Conservation (phyloP, 2,329 filamentous ascomycete species). For the Fusarium transvaalense region DNA sequence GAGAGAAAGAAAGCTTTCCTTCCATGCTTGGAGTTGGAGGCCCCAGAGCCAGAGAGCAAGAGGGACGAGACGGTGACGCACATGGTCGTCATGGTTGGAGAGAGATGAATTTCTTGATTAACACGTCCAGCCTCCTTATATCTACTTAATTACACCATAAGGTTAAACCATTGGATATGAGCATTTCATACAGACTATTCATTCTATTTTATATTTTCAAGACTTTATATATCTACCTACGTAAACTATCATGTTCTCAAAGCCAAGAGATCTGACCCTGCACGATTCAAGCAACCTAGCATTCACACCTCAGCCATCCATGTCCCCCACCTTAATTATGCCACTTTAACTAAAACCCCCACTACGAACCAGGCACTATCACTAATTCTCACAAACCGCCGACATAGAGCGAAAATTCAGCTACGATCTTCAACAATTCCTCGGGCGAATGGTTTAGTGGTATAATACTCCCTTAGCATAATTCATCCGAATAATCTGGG, state of each 20-base stretch:
- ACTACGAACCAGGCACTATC: slow-evolving; percentile 23
- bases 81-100: slow-evolving; percentile 51
- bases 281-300: slow-evolving; percentile 16
- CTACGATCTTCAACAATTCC: not conserved
- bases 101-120: slow-evolving; percentile 23
- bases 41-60: slow-evolving; percentile 23
- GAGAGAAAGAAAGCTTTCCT: slow-evolving; percentile 12
- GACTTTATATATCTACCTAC: not conserved
- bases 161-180: slow-evolving; percentile 1
- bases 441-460: slow-evolving; percentile 53
- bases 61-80: slow-evolving; percentile 48
- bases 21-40: slow-evolving; percentile 29
- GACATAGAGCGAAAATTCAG: slow-evolving; percentile 3
- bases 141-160: not conserved
- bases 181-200: not conserved
- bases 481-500: slow-evolving; percentile 45
- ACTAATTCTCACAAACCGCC: not conserved
- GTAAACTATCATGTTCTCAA: not conserved
- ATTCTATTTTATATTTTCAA: not conserved
- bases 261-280: slow-evolving; percentile 32
- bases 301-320: slow-evolving; percentile 6
- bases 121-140: slow-evolving; percentile 34
- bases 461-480: slow-evolving; percentile 53
- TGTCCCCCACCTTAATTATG: slow-evolving; percentile 1
- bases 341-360: slow-evolving; percentile 10